Conservation (phyloP, 2,329 filamentous ascomycete species). For the Talaromyces sp. region DNA sequence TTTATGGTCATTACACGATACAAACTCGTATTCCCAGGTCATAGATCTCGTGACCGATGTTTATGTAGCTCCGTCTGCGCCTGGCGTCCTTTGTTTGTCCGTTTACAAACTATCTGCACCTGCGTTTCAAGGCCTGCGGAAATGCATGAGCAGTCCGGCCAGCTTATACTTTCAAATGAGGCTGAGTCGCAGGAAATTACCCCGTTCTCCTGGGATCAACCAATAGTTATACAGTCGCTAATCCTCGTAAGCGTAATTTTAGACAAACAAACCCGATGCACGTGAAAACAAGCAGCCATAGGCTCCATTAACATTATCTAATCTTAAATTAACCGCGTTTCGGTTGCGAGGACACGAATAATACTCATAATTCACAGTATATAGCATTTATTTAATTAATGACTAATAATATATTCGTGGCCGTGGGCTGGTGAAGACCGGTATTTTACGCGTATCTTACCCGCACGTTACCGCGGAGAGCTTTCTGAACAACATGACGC, state of each 20-base stretch:
- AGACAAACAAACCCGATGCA: neutral
- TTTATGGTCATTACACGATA: no score
- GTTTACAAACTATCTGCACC: neutral
- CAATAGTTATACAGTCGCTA: neutral
- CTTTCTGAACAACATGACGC: constrained; percentile 3
- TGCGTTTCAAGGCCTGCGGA: neutral
- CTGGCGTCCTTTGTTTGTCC: neutral
- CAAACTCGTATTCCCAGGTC: no score
- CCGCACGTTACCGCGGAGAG: neutral
- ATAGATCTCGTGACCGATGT: neutral
- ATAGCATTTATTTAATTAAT: neutral
- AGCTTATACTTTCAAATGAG: neutral
- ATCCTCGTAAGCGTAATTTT: neutral
- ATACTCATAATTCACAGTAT: neutral
- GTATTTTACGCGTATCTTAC: neutral
- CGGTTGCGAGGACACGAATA: neutral
- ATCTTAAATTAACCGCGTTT: neutral
- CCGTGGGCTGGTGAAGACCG: neutral
- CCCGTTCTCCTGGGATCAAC: neutral
- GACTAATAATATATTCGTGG: neutral
- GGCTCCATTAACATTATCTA: neutral
- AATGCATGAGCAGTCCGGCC: neutral
- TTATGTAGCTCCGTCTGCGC: neutral
- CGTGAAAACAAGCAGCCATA: neutral
- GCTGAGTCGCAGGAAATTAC: neutral